Base-by-base conservation (phyloP, 73 alveolate species). In the Effrenium voratum region DNA sequence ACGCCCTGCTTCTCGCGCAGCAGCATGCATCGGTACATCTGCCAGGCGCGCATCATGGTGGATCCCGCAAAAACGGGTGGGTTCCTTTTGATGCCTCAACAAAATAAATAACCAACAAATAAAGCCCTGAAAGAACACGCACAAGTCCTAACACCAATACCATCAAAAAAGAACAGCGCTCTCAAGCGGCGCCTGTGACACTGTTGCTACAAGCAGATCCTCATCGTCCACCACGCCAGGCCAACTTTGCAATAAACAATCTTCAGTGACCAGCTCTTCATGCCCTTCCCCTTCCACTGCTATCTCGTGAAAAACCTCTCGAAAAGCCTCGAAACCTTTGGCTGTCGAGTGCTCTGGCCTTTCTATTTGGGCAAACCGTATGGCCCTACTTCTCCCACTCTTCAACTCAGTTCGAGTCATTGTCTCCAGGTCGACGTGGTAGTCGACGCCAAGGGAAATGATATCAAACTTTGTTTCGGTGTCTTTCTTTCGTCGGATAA, bases 211-310 rank as follows among this genome's bases (percentile, higher is more conserved):
- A 16, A 81, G 72, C 75, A 81, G 46, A 13, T 81, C 73, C 8
- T 49, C 92, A n/a, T 81, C 92, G 49, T 32, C 73, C 36, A 81
- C 92, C 34, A 36, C 72, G 41, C 72, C 72, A 28, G 92, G 92
- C 92, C 92, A 81, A 5, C 30, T 43, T 2, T 55, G 46, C n/a
- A 32, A 12, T 0, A 81, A n/a, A 22, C 22, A n/a, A 24, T 81
- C 92, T 32, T 46, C 36, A 32, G 73, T 81, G 26, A 81, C 30
- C 30, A n/a, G 4, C 60, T 5, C 73, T 16, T 44, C 73, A 3
- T 44, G 5, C 2, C 38, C 34, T 13, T 6, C 49, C 50, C 15
- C 43, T n/a, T 34, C 73, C 2, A 43, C 19, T 3, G 46, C 36
- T 34, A 46, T 49, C 49, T 81, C 38, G 72, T 34, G 1, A 34